phyloP scores from a whole-genome alignment of 2,329 filamentous ascomycete species.

The Fusarium graminum region DNA sequence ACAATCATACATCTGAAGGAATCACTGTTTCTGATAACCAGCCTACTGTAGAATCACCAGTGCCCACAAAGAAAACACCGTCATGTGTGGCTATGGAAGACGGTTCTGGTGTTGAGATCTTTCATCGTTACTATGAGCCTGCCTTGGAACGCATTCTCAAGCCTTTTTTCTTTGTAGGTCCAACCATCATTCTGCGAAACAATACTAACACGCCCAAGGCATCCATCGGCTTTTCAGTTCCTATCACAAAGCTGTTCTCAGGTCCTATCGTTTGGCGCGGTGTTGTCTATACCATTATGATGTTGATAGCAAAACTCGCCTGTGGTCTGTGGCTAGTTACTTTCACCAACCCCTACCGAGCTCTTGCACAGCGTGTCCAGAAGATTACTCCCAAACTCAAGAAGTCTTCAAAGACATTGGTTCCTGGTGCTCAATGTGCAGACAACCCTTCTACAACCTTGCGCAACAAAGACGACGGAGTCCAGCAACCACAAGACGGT shows the following conservation, averaged over 20 bases:
- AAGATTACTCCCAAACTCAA: neutral
- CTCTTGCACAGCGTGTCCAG: neutral
- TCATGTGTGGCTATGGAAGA: neutral
- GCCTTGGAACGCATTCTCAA: slow-evolving; percentile 67
- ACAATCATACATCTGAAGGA: neutral
- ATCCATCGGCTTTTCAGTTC: slow-evolving; percentile 82
- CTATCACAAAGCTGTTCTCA: slow-evolving; percentile 76
- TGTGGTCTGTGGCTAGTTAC: slow-evolving; percentile 71
- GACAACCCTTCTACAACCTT: neutral
- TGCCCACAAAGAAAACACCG: neutral
- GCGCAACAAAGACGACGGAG: neutral
- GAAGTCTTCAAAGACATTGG: slow-evolving; percentile 6
- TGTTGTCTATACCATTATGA: slow-evolving; percentile 77
- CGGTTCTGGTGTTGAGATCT: slow-evolving; percentile 26
- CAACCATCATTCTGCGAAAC: rapidly evolving
- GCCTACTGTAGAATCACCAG: neutral
- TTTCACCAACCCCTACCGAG: slow-evolving; percentile 20
- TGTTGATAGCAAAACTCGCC: slow-evolving; percentile 72
- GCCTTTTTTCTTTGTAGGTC: slow-evolving; percentile 78
- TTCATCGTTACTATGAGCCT: slow-evolving; percentile 52
- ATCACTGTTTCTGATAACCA: neutral
- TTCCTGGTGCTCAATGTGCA: slow-evolving; percentile 31
- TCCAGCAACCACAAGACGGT: neutral
- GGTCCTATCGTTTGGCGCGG: slow-evolving; percentile 77
- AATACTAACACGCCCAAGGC: slow-evolving; percentile 51